Base-by-base conservation (phyloP, 495 filamentous ascomycete species). In the Cladorrhinum samala region DNA sequence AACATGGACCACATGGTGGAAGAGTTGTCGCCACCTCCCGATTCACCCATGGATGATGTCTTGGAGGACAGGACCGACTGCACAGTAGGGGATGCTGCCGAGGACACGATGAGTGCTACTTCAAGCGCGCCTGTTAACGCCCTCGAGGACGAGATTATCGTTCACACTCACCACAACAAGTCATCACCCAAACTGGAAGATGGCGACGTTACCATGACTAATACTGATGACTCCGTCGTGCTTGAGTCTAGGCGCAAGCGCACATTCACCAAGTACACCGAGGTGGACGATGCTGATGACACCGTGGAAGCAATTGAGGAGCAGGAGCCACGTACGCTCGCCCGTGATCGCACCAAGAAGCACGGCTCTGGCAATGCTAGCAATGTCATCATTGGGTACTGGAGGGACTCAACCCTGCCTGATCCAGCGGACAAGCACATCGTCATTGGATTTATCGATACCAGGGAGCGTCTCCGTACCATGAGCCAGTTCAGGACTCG, bases 391-490 rank as follows among this genome's bases (percentile, higher is more conserved):
- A 60, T 81, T 27, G 78, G 78, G 39, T 75, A 72, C 44, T 81
- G 78, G 78, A 68, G 77, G n/a, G 75, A 78, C 30, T 80, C 77
- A 0, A 60, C 64, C 5, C 66, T 73, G 2, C 63, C 67, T 0
- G 59, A 71, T 19, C 64, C 67, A 7, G 61, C 58, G 17, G 69
- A 72, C 11, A 77, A 76, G 49, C 78, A 81, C 54, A 67, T 65
- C 0, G 77, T 80, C 1, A 73, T 73, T 24, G 78, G 75, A 4
- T 81, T 80, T 39, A 80, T 81, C 41, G 78, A 81, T 36, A 60
- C 74, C 18, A 62, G 75, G 24, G 77, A 80, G 25, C 72, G 77
- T 13, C 68, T 81, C 9, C 72, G 78, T 2, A 80, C 78, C 7
- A 69, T 76, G 3, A 75, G 79, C 38, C 71, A 74, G 55, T 56